Evolutionary conservation across 2,329 filamentous ascomycete species (phyloP).

Genomic region (Chaetomium strumarium): DNA sequence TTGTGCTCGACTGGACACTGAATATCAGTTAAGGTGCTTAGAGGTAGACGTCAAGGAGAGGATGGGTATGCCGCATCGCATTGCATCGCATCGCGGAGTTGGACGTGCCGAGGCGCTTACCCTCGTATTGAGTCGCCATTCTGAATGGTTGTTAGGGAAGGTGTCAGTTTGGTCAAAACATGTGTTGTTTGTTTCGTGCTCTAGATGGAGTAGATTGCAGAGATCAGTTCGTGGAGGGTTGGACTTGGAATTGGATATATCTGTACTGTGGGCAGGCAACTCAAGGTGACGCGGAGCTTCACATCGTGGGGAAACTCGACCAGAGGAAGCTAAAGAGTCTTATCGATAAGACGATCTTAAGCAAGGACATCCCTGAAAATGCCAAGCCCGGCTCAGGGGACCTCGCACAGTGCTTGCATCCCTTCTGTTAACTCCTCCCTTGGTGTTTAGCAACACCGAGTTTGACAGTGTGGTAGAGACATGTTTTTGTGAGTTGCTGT

Average conservation of each 20-base stretch:
- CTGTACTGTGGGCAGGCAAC: slow-evolving; percentile 17
- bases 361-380: not conserved
- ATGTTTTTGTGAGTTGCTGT: too few relatives aligned
- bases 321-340: not conserved
- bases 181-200: not conserved
- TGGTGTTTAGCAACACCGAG: too few relatives aligned
- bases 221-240: not conserved
- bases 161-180: not conserved
- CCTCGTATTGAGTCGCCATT: slow-evolving; percentile 55
- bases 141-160: slow-evolving; percentile 13
- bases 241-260: not conserved
- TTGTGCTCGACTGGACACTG: slow-evolving; percentile 55
- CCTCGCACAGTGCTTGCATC: too few relatives aligned
- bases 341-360: slow-evolving; percentile 5
- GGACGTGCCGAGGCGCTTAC: slow-evolving; percentile 28
- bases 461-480: too few relatives aligned
- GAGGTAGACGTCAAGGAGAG: not conserved
- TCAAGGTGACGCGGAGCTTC: slow-evolving; percentile 25
- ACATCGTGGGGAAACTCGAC: slow-evolving; percentile 14
- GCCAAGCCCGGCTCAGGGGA: not conserved
- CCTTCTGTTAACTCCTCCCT: too few relatives aligned
- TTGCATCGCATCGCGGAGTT: slow-evolving; percentile 8
- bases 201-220: not conserved
- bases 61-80: not conserved
- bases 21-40: slow-evolving; percentile 1